Percentiles rank a stretch among this genome's conserved stretches.
Conservation (phyloP, 495 filamentous ascomycete genomes). For the Penicillium bialowiezense region DNA sequence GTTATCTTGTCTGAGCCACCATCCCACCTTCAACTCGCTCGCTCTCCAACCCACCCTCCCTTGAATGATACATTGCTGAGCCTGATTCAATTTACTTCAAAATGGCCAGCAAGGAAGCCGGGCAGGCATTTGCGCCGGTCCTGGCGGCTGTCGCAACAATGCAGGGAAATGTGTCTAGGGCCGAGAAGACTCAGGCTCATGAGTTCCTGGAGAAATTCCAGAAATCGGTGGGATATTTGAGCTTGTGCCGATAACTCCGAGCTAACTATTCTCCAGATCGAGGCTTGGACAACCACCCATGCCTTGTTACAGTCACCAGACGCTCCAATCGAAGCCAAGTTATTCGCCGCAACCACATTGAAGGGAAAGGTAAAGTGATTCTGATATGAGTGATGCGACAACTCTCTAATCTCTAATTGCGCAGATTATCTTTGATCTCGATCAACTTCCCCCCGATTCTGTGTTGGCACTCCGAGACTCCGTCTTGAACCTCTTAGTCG, state of each 20-base stretch:
- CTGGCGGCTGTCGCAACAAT: slow-evolving; percentile 86
- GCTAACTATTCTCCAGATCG: slow-evolving; percentile 50
- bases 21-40: slow-evolving; percentile 35
- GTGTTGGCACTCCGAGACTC: slow-evolving; percentile 76
- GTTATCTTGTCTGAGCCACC: slow-evolving; percentile 31
- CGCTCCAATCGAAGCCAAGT: slow-evolving; percentile 74
- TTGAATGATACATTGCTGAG: slow-evolving; percentile 13
- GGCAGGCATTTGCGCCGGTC: slow-evolving; percentile 77
- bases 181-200: slow-evolving; percentile 85
- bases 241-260: background rate
- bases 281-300: slow-evolving; percentile 87
- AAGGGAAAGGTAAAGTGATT: slow-evolving; percentile 82
- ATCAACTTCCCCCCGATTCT: slow-evolving; percentile 77
- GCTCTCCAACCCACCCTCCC: slow-evolving; percentile 6
- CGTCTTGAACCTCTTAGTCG: slow-evolving; percentile 71
- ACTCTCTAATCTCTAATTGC: slow-evolving; percentile 18
- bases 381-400: background rate
- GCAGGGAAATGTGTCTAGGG: slow-evolving; percentile 75
- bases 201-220: slow-evolving; percentile 93
- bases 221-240: slow-evolving; percentile 76
- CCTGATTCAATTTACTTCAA: slow-evolving; percentile 20
- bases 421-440: slow-evolving; percentile 79
- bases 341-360: slow-evolving; percentile 95
- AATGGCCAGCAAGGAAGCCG: slow-evolving; percentile 68
- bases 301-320: slow-evolving; percentile 73